These are phyloP conservation scores for Cyberlindnera americana DNA, from an alignment of 805 yeast species.

Conservation along the genomic window DNA sequence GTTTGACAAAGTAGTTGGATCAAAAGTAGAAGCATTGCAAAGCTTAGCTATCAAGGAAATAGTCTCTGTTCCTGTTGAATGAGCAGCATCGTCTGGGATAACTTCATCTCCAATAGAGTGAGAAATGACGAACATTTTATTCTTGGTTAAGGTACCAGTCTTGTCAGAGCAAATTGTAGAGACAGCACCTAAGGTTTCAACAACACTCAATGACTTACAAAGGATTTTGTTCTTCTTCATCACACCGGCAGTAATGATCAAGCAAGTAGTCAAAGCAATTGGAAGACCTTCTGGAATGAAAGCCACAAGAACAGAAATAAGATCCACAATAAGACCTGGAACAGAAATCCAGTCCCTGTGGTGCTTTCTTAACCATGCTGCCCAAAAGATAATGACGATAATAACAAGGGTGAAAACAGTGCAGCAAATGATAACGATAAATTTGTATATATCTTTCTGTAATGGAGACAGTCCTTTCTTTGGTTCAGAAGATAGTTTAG, in stretches of 20 bases:
- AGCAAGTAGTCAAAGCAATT: slow-evolving; percentile 47
- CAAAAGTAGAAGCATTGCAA: slow-evolving; percentile 36
- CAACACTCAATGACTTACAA: slow-evolving; percentile 43
- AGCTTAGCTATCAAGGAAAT: slow-evolving; percentile 27
- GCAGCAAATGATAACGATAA: slow-evolving; percentile 29
- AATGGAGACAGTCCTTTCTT: slow-evolving; percentile 39
- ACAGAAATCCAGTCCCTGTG: slow-evolving; percentile 41
- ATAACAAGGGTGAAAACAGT: slow-evolving; percentile 31
- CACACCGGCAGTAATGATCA: slow-evolving; percentile 43
- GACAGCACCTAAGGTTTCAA: slow-evolving; percentile 56
- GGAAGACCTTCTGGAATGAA: slow-evolving; percentile 52
- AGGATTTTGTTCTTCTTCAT: slow-evolving; percentile 44
- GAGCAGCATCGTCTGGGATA: not conserved
- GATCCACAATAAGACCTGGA: slow-evolving; percentile 38
- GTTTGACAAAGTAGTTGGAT: slow-evolving; percentile 11
- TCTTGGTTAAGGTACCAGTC: slow-evolving; percentile 48
- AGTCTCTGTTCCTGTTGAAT: slow-evolving; percentile 3
- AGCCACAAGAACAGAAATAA: slow-evolving; percentile 45
- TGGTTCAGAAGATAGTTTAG: slow-evolving; percentile 38
- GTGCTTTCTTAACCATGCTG: slow-evolving; percentile 37
- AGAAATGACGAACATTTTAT: slow-evolving; percentile 42
- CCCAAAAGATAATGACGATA: slow-evolving; percentile 38
- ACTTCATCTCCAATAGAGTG: slow-evolving; percentile 10
- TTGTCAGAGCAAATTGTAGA: slow-evolving; percentile 43
- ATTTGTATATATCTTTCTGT: slow-evolving; percentile 39